Conservation (phyloP, 495 filamentous ascomycete genomes). For the Glarea lozoyensis region DNA sequence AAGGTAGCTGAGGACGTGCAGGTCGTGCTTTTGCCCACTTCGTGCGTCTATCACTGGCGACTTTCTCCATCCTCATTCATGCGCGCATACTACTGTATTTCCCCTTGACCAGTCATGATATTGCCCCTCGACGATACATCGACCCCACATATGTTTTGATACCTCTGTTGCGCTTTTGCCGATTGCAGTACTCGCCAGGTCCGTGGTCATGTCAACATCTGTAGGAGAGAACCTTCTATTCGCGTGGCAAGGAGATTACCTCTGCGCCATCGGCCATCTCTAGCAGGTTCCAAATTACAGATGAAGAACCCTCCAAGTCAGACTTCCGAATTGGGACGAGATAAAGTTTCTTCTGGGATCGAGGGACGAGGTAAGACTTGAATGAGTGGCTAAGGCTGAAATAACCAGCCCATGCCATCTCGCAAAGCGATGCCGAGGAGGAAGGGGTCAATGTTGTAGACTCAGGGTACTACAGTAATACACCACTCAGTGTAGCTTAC, state of each 20-base stretch:
- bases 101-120: too few relatives aligned
- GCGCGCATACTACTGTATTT: too few relatives aligned
- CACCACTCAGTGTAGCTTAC: too few relatives aligned
- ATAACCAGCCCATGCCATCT: background rate
- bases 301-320: conserved; percentile 15
- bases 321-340: conserved; percentile 1
- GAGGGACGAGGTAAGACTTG: background rate
- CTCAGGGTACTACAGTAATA: too few relatives aligned
- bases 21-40: conserved; percentile 1
- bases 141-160: too few relatives aligned
- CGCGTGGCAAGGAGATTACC: conserved; percentile 10
- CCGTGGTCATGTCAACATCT: conserved; percentile 13
- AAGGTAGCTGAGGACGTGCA: conserved; percentile 1
- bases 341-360: background rate
- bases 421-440: background rate
- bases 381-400: conserved; percentile 4
- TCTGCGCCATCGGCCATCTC: conserved; percentile 18
- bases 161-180: conserved; percentile 12
- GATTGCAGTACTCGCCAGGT: background rate
- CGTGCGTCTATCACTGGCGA: too few relatives aligned
- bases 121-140: too few relatives aligned
- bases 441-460: too few relatives aligned
- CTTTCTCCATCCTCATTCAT: background rate
- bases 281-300: conserved; percentile 13
- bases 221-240: conserved; percentile 9